A percentile compares a stretch with the other conserved stretches of the same genome.
These are phyloP conservation scores for Sugiyamaella xylanicola DNA, from an alignment of 1,139 yeast species.

Conservation along the genomic window DNA sequence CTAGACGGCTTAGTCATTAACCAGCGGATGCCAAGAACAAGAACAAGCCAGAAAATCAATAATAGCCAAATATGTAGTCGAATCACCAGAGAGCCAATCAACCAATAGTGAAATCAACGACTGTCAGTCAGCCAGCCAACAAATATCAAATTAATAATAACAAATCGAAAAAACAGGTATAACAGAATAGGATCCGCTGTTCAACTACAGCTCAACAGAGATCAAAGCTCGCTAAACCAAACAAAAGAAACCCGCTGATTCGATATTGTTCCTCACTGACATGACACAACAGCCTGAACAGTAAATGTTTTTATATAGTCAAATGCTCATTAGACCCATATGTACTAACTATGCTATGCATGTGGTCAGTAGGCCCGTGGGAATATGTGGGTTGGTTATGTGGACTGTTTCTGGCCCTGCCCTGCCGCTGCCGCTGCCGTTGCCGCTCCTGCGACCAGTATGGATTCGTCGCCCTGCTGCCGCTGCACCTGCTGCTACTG, in stretches of 20 bases:
- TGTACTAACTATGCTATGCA: background rate
- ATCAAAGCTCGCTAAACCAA: too few species aligned
- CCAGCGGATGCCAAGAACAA: background rate
- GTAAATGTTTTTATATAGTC: background rate
- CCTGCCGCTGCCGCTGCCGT: constrained; percentile 3
- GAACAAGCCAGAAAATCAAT: too few species aligned
- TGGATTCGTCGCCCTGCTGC: too few species aligned
- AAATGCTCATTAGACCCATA: background rate
- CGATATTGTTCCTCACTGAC: background rate
- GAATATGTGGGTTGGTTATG: background rate
- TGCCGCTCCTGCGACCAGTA: background rate
- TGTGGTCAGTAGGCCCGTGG: background rate
- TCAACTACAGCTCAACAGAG: too few species aligned
- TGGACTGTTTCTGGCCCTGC: background rate
- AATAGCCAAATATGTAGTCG: too few species aligned
- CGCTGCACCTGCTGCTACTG: too few species aligned
- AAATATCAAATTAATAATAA: too few species aligned
- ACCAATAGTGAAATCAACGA: background rate
- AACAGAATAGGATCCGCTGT: too few species aligned
- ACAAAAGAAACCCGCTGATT: background rate
- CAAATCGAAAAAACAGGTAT: too few species aligned
- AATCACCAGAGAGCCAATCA: too few species aligned
- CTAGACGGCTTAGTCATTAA: background rate
- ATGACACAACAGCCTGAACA: background rate
- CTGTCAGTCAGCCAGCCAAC: background rate